Base-by-base conservation (phyloP, 202 grass and related monocot species). In the Saccharum hybrid region DNA sequence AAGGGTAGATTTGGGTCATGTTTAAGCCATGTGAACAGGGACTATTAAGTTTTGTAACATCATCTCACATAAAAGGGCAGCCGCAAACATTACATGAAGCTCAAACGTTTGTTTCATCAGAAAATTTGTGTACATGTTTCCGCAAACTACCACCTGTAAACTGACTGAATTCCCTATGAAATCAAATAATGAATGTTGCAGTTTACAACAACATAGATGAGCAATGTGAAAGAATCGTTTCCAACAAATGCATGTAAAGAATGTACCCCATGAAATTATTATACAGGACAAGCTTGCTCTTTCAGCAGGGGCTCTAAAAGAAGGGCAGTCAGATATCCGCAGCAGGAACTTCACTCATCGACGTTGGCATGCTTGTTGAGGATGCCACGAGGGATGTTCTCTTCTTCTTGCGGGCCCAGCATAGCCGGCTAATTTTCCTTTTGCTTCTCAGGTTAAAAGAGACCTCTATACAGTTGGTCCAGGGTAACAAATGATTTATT, bases 381-480 rank as follows among this genome's bases (percentile, higher is more conserved):
- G 84, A 86, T 57, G 64, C 43, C 66, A 60, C 7, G 26, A 71
- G 38, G n/a, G 68, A 56, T 13, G 87, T 88, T 78, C 87, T 87
- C 85, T 88, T 85, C 79, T 80, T 83, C 82, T 92, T 92, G 76
- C 45, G n/a, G 64, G 79, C 82, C 92, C 89, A 91, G 63, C 26
- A 81, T 41, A 90, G 11, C 75, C 76, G 79, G 75, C 46, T 68
- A 77, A 93, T 86, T 71, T 93, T 93, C 14, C 76, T 75, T 76
- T 87, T 90, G 76, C 88, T 90, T 79, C 88, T 90, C 71, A 90
- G 52, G 56, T 90, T 90, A 80, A 90, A 90, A 23, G 88, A 78
- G 45, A 80, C 75, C 26, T 90, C 88, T 81, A 84, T 90, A 90
- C 88, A 76, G 81, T 84, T 87, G 56, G 81, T 84, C 88, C 84